These are phyloP conservation scores for Diphasiastrum complanatum DNA, from an alignment of 83 land plant genomes.

Conservation along the genomic window DNA sequence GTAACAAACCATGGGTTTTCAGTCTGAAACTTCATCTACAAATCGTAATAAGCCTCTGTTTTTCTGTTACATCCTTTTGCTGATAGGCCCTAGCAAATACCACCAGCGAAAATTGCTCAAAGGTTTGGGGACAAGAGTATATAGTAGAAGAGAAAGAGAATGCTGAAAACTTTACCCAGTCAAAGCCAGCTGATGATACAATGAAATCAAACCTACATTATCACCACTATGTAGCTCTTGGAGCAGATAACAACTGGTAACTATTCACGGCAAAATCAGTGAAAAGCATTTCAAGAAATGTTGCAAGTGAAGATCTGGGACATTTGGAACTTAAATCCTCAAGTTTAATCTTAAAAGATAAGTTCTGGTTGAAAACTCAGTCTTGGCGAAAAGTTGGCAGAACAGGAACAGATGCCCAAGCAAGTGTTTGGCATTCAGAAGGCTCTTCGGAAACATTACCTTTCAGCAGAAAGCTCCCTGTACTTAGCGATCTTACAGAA, in stretches of 20 bases:
- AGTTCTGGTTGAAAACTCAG: constrained; percentile 38
- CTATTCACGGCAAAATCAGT: constrained; percentile 75
- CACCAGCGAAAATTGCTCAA: neutral
- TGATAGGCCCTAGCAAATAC: no score
- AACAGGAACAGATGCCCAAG: constrained; percentile 48
- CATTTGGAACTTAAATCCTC: no score
- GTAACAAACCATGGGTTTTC: no score
- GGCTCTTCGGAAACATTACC: constrained; percentile 84
- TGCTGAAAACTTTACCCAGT: constrained; percentile 12
- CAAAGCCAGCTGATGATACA: constrained; percentile 9
- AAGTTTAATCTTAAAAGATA: constrained; percentile 43
- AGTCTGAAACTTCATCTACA: no score
- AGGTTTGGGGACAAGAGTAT: neutral
- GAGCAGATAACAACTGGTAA: constrained; percentile 87
- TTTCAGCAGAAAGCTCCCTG: constrained; percentile 86
- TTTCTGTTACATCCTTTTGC: no score
- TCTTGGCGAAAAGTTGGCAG: constrained; percentile 66
- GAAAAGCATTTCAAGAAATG: constrained; percentile 47
- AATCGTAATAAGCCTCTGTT: no score
- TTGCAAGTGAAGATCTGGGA: no score
- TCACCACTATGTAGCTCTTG: constrained; percentile 66
- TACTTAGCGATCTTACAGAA: constrained; percentile 53
- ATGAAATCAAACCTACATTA: constrained; percentile 23
- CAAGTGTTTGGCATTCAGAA: constrained; percentile 50
- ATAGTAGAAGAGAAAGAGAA: neutral